These are phyloP conservation scores for Metschnikowia kunwiensis DNA, from an alignment of 805 yeast genomes.

Conservation along the genomic window DNA sequence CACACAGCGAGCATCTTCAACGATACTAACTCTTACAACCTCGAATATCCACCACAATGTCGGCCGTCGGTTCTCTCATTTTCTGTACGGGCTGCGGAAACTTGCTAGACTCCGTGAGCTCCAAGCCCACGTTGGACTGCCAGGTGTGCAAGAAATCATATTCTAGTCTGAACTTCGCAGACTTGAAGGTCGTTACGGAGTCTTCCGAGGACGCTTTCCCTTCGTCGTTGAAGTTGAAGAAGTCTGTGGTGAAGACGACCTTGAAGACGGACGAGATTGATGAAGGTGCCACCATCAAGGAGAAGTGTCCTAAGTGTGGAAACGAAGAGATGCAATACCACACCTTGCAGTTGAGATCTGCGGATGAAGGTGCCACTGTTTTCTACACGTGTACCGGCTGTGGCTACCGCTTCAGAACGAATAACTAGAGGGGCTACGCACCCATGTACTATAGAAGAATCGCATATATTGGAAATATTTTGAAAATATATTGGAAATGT, in stretches of 20 bases:
- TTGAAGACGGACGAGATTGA: slow-evolving; percentile 74
- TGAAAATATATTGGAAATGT: too few relatives aligned
- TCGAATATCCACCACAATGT: slow-evolving; percentile 56
- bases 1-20: neutral
- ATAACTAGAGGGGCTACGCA: slow-evolving; percentile 49
- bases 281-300: slow-evolving; percentile 96
- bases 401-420: slow-evolving; percentile 91
- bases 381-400: slow-evolving; percentile 94
- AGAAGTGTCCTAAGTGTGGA: slow-evolving; percentile 98
- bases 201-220: slow-evolving; percentile 95
- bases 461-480: neutral
- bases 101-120: slow-evolving; percentile 66
- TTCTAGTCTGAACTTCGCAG: slow-evolving; percentile 55
- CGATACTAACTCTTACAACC: too few relatives aligned
- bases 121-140: slow-evolving; percentile 53
- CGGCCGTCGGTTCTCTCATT: slow-evolving; percentile 91
- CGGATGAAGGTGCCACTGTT: slow-evolving; percentile 99
- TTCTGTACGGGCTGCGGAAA: slow-evolving; percentile 94
- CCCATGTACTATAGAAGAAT: slow-evolving; percentile 8
- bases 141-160: slow-evolving; percentile 45
- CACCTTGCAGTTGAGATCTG: slow-evolving; percentile 92
- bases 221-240: slow-evolving; percentile 71
- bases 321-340: slow-evolving; percentile 98
- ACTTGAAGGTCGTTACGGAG: slow-evolving; percentile 80
- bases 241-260: slow-evolving; percentile 86